Conservation (phyloP, 208 protist genomes). For the Trypanosoma brucei region DNA sequence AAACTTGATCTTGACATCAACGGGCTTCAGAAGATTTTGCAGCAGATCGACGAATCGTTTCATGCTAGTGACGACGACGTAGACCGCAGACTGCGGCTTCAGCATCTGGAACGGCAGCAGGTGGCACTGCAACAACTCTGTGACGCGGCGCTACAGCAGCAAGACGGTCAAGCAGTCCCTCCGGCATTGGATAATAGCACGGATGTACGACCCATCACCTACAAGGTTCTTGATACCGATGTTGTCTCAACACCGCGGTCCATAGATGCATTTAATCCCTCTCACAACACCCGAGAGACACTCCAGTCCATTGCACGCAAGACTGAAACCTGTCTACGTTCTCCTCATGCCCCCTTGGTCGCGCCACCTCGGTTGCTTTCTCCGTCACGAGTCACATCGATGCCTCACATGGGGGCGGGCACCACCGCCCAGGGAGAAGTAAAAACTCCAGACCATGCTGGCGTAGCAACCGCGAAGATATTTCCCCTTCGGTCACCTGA, state of each 20-base stretch:
- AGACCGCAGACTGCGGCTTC: slow-evolving; percentile 29
- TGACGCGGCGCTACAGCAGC: slow-evolving; percentile 46
- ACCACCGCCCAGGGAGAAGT: neutral
- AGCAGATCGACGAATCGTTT: slow-evolving; percentile 25
- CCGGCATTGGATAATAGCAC: slow-evolving; percentile 9
- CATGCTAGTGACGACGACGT: slow-evolving; percentile 9
- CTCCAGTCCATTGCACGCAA: neutral
- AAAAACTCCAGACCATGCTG: neutral
- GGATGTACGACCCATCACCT: neutral
- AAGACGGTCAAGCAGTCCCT: slow-evolving; percentile 21
- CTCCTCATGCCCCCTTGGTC: neutral
- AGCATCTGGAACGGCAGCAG: slow-evolving; percentile 57
- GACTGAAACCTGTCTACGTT: neutral
- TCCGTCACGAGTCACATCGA: neutral
- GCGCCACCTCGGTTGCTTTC: neutral
- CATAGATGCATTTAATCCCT: neutral
- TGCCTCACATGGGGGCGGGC: neutral
- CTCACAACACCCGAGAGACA: neutral
- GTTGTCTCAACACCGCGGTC: slow-evolving; percentile 23
- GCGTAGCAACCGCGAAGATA: neutral
- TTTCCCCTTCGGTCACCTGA: slow-evolving; percentile 1
- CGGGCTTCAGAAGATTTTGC: slow-evolving; percentile 16
- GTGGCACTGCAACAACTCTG: slow-evolving; percentile 50
- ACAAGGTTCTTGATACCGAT: slow-evolving; percentile 4
- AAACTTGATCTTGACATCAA: slow-evolving; percentile 17